phyloP scores from a whole-genome alignment of 2,329 filamentous ascomycete species.

The Ophiostoma pallidulum region DNA sequence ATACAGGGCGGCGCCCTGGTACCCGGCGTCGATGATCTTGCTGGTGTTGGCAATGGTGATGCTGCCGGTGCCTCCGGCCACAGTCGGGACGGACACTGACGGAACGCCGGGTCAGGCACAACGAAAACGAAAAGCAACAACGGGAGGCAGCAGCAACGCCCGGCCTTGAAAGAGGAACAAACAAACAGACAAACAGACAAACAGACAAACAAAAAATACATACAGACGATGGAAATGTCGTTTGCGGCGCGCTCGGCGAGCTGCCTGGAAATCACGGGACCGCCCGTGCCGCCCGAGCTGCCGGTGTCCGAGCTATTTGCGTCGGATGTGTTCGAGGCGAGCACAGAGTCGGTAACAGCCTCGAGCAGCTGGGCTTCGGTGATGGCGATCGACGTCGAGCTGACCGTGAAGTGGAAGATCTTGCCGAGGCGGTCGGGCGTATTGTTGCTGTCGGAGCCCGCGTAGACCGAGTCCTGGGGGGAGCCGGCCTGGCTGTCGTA shows the following conservation, averaged over 20 bases:
- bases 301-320: no score
- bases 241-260: no score
- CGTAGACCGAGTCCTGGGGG: neutral
- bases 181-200: no score
- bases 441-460: no score
- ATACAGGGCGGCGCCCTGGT: neutral
- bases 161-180: no score
- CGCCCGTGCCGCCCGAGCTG: no score
- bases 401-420: neutral
- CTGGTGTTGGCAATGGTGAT: neutral
- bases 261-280: no score
- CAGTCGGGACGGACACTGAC: no score
- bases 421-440: neutral
- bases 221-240: neutral
- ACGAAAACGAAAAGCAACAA: no score
- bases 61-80: neutral
- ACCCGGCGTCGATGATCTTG: neutral
- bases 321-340: neutral
- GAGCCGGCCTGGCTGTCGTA: neutral
- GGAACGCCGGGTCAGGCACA: no score
- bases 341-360: neutral
- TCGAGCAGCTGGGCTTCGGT: neutral
- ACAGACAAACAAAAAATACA: neutral
- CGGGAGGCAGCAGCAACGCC: no score
- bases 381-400: neutral